Conservation (phyloP, 345 rosid species). For the Erysimum cheiranthoides region DNA sequence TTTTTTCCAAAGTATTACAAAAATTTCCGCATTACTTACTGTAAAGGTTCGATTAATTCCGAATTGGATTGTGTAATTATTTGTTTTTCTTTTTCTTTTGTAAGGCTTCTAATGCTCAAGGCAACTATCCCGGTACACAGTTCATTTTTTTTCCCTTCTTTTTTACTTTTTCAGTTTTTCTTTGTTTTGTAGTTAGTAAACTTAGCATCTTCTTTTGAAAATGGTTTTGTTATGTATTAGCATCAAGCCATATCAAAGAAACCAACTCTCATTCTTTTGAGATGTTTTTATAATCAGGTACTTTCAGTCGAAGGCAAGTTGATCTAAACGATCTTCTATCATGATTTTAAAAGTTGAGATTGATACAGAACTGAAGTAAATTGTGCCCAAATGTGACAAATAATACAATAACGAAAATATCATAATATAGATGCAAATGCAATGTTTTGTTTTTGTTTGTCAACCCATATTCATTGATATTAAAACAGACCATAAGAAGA, state of each 20-base stretch:
- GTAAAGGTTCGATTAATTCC: conserved; percentile 5
- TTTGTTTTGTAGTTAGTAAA: neutral
- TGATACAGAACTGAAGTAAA: neutral
- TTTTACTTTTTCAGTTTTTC: neutral
- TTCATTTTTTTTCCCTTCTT: neutral
- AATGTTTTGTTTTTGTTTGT: neutral
- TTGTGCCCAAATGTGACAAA: conserved; percentile 12
- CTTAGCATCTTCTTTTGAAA: neutral
- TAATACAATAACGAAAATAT: neutral
- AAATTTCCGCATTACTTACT: neutral
- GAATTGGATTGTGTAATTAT: conserved; percentile 15
- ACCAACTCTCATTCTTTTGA: neutral
- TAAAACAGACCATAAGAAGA: neutral
- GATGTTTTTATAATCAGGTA: conserved; percentile 30
- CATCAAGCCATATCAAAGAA: neutral
- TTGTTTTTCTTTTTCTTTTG: conserved; percentile 4
- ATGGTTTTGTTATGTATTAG: neutral
- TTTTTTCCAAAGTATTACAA: neutral
- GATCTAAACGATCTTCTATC: conserved; percentile 19
- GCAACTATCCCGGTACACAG: conserved; percentile 32
- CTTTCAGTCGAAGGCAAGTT: conserved; percentile 14
- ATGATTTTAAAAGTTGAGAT: conserved; percentile 9
- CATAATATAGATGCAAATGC: too few relatives aligned
- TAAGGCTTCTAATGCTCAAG: conserved; percentile 38
- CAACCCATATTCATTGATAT: neutral